Evolutionary conservation across 257 asterid genomes (phyloP), one percentile per base, ranked within the genome.

Genomic region (Solanum chmielewskii): DNA sequence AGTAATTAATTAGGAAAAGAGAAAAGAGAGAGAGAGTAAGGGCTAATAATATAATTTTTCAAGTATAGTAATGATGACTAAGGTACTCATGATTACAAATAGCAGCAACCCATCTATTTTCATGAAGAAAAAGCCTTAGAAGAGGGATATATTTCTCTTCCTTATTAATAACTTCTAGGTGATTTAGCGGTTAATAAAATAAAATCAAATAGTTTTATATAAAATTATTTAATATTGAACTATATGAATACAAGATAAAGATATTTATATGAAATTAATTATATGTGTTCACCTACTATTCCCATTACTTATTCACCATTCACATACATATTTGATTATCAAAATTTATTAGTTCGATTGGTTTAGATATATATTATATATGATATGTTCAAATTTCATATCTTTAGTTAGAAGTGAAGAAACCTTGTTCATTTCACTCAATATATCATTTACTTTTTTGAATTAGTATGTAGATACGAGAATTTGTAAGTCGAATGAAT

Each of bases 21-120:
- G 56, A 42, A 74, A 31, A 4, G n/a, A 83, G 35, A 45, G 3
- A 9, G 41, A 45, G 69, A 23, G 86, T 29, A 87, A 60, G 37
- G 29, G 75, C n/a, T 77, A 88, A 83, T 86, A 83, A 42, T 76
- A 76, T 76, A 18, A 29, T 5, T 84, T 89, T 92, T 93, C 95
- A 90, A 91, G 92, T 84, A 77, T 71, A 87, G 95, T 80, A 89
- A 94, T 94, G 95, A 94, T 94, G 92, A 76, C 87, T 89, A 81
- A 78, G 88, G 88, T 73, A 59, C 90, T 90, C 90, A 92, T 93
- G 89, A 91, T 92, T 90, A 83, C 93, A n/a, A 70, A 88, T 86
- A 83, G 92, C 89, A 90, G 93, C 88, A 91, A 87, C 89, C 89
- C 91, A 90, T 91, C 90, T 89, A 92, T 85, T 73, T 92, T 87